Conservation (phyloP, 2,329 filamentous ascomycete species). For the Corinectria fuckeliana region DNA sequence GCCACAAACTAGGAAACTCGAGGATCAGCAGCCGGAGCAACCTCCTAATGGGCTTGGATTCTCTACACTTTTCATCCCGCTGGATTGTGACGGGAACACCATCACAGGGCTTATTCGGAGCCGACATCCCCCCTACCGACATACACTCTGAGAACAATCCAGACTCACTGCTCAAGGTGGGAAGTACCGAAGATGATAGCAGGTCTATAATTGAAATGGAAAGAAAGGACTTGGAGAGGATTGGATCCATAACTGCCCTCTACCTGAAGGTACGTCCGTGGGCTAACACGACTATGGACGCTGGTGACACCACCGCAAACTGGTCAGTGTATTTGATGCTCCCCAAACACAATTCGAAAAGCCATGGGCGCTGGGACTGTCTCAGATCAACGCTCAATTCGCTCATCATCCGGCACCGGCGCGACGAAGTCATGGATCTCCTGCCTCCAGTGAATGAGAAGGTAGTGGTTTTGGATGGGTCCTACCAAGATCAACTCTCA, state of each 20-base stretch:
- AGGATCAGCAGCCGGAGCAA: constrained; percentile 61
- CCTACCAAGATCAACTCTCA: constrained; percentile 82
- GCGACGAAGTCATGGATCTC: constrained; percentile 71
- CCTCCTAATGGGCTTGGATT: constrained; percentile 58
- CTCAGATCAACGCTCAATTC: constrained; percentile 75
- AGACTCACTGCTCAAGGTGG: constrained; percentile 28
- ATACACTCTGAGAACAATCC: background rate
- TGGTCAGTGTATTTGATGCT: constrained; percentile 79
- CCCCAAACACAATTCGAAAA: constrained; percentile 56
- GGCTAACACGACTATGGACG: constrained; percentile 64
- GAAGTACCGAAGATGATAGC: constrained; percentile 26
- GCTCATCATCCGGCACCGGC: constrained; percentile 80
- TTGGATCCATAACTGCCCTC: constrained; percentile 69
- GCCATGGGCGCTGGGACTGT: constrained; percentile 65
- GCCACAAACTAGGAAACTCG: constrained; percentile 80
- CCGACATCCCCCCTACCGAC: constrained; percentile 43
- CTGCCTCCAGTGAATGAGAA: constrained; percentile 77
- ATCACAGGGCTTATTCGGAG: constrained; percentile 80
- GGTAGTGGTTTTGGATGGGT: constrained; percentile 77
- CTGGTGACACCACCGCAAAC: constrained; percentile 64
- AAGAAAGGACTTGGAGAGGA: constrained; percentile 68
- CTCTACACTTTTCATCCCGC: constrained; percentile 70
- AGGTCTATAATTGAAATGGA: constrained; percentile 58
- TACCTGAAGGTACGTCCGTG: constrained; percentile 83
- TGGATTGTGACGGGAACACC: constrained; percentile 95